Base-by-base conservation (phyloP, 495 filamentous ascomycete genomes). In the Penicillium cinerascens region DNA sequence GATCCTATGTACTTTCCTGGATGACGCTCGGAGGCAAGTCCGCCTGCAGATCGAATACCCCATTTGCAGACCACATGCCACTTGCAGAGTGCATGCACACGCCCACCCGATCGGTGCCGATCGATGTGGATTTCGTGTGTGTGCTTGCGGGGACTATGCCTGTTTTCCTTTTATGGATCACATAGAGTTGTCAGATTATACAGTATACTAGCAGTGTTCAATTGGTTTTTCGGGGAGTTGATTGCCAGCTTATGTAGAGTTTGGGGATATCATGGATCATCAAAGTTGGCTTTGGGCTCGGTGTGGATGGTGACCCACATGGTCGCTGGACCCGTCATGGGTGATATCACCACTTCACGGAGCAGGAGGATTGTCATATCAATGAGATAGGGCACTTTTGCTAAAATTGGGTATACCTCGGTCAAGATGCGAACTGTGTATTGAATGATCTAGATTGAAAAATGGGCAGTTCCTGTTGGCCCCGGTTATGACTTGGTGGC, bases 1-100 rank as follows among this genome's bases (percentile, higher is more conserved):
- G 46, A 48, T 48, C 46, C 36, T 48, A 22, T 27, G n/a, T n/a
- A n/a, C n/a, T 40, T 26, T 4, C 17, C 26, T 26, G 39, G n/a
- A 18, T 26, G 29, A 37, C 45, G 33, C 33, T 23, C 6, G 36
- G 11, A 13, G n/a, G n/a, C 44, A n/a, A 35, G 45, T 20, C 45
- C 23, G 27, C 29, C 29, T 33, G 4, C 10, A 33, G 13, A 29
- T 29, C 2, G 11, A 13, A 33, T 3, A 4, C 29, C 9, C 29
- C 29, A 13, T 13, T 33, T 3, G 29, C 11, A 1, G 1, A 33
- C 1, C 29, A 33, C 29, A 33, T 13, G 29, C 10, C 29, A 13
- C 29, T 33, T 33, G 8, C 29, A 33, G 29, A 25, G 23, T 20
- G 43, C 26, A 45, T 45, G 25, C 43, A 45, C 27, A 29, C 22